These are phyloP conservation scores for Ormosia semicastrata DNA, from an alignment of 306 rosid genomes.

Conservation along the genomic window DNA sequence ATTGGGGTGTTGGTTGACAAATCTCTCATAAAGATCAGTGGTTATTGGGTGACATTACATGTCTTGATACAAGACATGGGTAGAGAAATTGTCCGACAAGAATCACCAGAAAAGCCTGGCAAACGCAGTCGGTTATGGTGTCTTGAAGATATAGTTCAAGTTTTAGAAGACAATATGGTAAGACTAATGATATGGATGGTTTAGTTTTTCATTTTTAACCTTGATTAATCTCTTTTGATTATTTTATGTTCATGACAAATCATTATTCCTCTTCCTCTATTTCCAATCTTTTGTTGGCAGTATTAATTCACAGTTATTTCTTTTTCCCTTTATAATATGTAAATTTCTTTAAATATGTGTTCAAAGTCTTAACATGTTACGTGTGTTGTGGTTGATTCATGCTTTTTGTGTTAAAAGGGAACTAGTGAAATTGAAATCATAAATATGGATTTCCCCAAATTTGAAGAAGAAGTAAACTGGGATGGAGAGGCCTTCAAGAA, in stretches of 20 bases:
- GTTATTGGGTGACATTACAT: background rate
- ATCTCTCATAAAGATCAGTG: background rate
- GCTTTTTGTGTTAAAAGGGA: background rate
- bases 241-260: too few species aligned
- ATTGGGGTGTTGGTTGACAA: background rate
- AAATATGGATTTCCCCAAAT: background rate
- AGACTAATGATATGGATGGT: too few species aligned
- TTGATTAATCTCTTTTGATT: too few species aligned
- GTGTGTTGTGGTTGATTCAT: background rate
- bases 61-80: slow-evolving; percentile 2
- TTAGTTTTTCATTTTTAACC: background rate
- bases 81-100: background rate
- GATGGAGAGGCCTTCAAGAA: background rate
- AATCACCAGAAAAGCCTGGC: background rate
- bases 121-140: background rate
- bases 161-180: background rate
- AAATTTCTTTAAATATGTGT: too few species aligned
- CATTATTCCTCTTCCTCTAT: too few species aligned
- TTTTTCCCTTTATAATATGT: too few species aligned
- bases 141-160: background rate
- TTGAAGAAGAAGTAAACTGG: background rate
- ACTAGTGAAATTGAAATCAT: background rate
- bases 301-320: too few species aligned
- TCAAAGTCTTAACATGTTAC: too few species aligned
- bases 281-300: too few species aligned